Conservation (phyloP, 164 flowering plant genomes). For the Berberis vulgaris region DNA sequence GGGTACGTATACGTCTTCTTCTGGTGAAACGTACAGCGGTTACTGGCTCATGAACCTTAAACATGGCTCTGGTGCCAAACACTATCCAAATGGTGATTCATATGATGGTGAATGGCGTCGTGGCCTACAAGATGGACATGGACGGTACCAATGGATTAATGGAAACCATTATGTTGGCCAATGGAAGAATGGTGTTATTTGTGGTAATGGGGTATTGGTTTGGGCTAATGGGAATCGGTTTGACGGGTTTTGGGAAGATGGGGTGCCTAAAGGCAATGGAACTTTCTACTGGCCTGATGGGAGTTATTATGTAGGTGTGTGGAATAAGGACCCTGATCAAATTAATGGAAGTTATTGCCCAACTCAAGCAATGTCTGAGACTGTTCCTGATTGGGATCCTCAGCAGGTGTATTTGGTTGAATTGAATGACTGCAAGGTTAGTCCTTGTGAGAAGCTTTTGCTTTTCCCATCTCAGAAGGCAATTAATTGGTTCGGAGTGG, state of each 20-base stretch:
- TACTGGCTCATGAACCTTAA: constrained; percentile 70
- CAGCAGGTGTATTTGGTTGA: constrained; percentile 44
- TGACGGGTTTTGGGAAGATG: constrained; percentile 75
- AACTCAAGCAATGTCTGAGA: constrained; percentile 21
- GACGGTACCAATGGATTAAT: constrained; percentile 58
- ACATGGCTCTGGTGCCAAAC: constrained; percentile 56
- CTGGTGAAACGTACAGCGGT: constrained; percentile 54
- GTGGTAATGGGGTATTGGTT: not conserved
- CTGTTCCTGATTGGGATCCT: constrained; percentile 65
- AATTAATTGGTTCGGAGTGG: constrained; percentile 18
- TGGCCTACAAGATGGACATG: constrained; percentile 63
- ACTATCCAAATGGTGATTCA: constrained; percentile 48
- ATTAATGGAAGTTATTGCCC: constrained; percentile 63
- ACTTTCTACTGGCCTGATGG: constrained; percentile 53
- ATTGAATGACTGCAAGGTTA: constrained; percentile 42
- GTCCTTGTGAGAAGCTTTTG: constrained; percentile 53
- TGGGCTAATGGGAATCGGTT: constrained; percentile 14
- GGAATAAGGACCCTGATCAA: constrained; percentile 57
- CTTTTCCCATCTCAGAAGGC: constrained; percentile 71
- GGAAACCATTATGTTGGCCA: constrained; percentile 53
- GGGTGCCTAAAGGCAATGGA: constrained; percentile 62
- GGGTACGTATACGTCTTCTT: constrained; percentile 47
- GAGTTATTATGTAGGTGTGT: constrained; percentile 57
- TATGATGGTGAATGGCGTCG: constrained; percentile 81
- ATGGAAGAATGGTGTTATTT: constrained; percentile 15